Conservation (phyloP, 768 basidiomycete species). For the Clitopilus passeckerianus region DNA sequence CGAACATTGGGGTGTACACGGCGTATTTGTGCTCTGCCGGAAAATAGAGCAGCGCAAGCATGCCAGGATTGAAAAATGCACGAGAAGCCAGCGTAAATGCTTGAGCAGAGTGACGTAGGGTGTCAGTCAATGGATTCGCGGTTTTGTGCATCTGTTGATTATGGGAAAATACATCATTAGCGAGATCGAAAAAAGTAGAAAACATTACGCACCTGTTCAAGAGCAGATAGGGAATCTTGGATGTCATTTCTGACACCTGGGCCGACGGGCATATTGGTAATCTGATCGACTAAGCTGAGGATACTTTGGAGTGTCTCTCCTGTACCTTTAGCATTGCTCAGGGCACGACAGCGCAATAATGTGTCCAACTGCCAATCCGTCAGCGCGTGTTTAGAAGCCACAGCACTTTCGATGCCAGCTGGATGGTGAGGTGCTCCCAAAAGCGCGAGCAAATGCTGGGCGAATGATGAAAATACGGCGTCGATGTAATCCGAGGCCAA, state of each 20-base stretch:
- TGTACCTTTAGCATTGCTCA: conserved; percentile 63
- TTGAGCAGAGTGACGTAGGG: conserved; percentile 55
- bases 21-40: conserved; percentile 98
- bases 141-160: conserved; percentile 31
- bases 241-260: conserved; percentile 73
- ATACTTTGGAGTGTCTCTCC: conserved; percentile 81
- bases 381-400: conserved; percentile 18
- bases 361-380: conserved; percentile 82
- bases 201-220: conserved; percentile 56
- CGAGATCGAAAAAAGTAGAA: background rate
- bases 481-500: conserved; percentile 42
- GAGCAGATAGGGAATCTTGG: conserved; percentile 58
- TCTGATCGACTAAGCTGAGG: conserved; percentile 76
- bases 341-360: conserved; percentile 61
- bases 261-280: conserved; percentile 90
- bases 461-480: conserved; percentile 57
- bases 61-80: conserved; percentile 96
- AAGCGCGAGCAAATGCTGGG: conserved; percentile 69
- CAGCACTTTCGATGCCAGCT: conserved; percentile 26
- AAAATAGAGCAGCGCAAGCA: conserved; percentile 95
- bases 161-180: background rate
- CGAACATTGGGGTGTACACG: conserved; percentile 94
- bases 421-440: conserved; percentile 74
- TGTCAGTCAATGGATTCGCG: conserved; percentile 32
- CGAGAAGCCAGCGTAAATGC: conserved; percentile 68